A percentile compares a stretch with the other conserved stretches of the same genome.
phyloP scores from a whole-genome alignment of 2,329 filamentous ascomycete species.

The Phaeosphaeria sp. region DNA sequence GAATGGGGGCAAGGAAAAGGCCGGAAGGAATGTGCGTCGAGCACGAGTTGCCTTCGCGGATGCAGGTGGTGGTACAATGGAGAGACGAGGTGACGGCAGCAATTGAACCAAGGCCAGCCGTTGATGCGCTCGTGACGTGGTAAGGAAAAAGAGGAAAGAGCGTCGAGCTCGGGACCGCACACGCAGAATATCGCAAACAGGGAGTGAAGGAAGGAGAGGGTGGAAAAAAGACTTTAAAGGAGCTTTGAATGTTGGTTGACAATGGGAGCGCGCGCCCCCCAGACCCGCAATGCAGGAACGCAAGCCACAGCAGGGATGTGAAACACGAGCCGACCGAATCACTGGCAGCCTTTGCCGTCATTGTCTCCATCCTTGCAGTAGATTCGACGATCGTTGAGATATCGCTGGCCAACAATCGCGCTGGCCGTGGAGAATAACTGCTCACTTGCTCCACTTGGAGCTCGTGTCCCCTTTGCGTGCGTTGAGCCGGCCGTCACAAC shows the following conservation, averaged over 20 bases:
- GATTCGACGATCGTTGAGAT: slow-evolving; percentile 5
- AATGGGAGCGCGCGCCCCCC: slow-evolving; percentile 14
- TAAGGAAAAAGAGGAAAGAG: slow-evolving; percentile 29
- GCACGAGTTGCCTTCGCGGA: slow-evolving; percentile 28
- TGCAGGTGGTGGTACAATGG: slow-evolving; percentile 20
- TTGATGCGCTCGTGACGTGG: slow-evolving; percentile 20
- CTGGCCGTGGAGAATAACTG: slow-evolving; percentile 11
- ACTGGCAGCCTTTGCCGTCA: slow-evolving; percentile 15
- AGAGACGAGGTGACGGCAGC: slow-evolving; percentile 27
- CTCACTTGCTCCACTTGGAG: slow-evolving; percentile 3
- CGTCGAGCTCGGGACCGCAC: slow-evolving; percentile 25
- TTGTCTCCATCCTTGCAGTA: slow-evolving; percentile 3
- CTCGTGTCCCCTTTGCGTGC: slow-evolving; percentile 2
- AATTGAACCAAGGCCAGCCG: slow-evolving; percentile 43
- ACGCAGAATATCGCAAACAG: slow-evolving; percentile 16
- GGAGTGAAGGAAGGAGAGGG: slow-evolving; percentile 10
- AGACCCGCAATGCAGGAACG: slow-evolving; percentile 24
- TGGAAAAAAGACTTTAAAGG: slow-evolving; percentile 22
- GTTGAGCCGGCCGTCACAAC: background rate
- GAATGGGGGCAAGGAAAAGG: slow-evolving; percentile 20
- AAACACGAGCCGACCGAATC: slow-evolving; percentile 29
- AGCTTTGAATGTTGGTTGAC: slow-evolving; percentile 16
- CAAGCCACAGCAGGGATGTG: slow-evolving; percentile 25
- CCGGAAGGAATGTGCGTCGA: slow-evolving; percentile 41
- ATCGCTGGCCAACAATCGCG: slow-evolving; percentile 9